Evolutionary conservation across 2,329 filamentous ascomycete genomes (phyloP), one percentile per base, ranked within the genome.

Genomic region (Peltaster fructicola): DNA sequence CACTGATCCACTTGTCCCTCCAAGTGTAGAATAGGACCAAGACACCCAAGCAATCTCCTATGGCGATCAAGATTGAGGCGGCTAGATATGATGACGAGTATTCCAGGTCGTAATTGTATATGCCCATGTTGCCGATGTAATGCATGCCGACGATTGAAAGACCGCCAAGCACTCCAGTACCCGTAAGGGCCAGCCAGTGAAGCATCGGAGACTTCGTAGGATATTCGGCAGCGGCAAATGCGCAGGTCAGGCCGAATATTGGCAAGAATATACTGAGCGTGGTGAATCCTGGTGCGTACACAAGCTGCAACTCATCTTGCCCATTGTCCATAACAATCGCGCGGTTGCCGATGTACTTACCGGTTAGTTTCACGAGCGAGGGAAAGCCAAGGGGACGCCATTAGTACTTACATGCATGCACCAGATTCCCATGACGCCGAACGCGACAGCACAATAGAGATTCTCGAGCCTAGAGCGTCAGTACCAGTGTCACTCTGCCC

Each of bases 61-160:
- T 62, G 4, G 81, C 75, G 33, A 90, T 81, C 22, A 74, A 45
- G 11, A 68, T 68, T 4, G 80, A 68, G 3, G 73, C 77, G 3
- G 73, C 53, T 9, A 90, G 63, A 41, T 70, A 68, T 12, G 51
- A 53, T 8, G 54, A 43, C 3, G 52, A 48, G 37, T 84, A 82
- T 7, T 57, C 51, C 38, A 77, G 73, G 4, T 45, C 51, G 43
- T 88, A 91, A 45, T 90, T 85, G 14, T 62, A 61, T 32, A 85
- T 81, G 16, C 79, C 80, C 15, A 75, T 66, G 44, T 90, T 82
- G n/a, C 79, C 79, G 10, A 85, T 57, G 41, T 88, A 90, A 47
- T 90, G 78, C 80, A 90, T 88, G 15, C 74, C 76, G 31, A 75
- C 80, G 24, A 88, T 73, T 12, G 78, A 73, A 4, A 70, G 58